Percentiles rank a stretch among this genome's conserved stretches.
These are phyloP conservation scores for Mortierella sp. DNA, from an alignment of 371 early-diverging fungal genomes.

Conservation along the genomic window DNA sequence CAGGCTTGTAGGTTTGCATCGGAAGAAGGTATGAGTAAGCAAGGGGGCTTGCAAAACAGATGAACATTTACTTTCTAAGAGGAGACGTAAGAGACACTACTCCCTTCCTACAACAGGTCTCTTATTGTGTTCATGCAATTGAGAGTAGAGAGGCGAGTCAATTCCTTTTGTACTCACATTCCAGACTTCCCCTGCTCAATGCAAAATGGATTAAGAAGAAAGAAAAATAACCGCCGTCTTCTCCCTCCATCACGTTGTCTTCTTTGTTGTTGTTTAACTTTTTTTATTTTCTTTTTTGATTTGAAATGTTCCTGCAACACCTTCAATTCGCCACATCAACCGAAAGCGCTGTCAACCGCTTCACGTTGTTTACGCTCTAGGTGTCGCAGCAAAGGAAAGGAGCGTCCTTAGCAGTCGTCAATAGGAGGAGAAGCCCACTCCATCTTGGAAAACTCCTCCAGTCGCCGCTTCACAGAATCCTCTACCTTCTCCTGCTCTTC, in stretches of 20 bases:
- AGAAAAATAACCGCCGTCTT: neutral
- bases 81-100: neutral
- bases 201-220: neutral
- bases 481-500: slow-evolving; percentile 19
- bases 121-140: neutral
- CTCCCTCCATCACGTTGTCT: neutral
- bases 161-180: neutral
- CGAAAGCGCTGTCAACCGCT: neutral
- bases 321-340: slow-evolving; percentile 3
- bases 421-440: slow-evolving; percentile 53
- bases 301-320: neutral
- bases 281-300: neutral
- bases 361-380: too few species aligned
- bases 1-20: neutral
- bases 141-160: neutral
- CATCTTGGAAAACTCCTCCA: slow-evolving; percentile 41
- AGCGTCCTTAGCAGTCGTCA: slow-evolving; percentile 27
- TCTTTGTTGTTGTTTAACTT: neutral
- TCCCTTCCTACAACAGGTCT: neutral
- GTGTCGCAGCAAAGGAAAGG: too few species aligned
- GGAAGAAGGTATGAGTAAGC: neutral
- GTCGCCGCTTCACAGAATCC: slow-evolving; percentile 15
- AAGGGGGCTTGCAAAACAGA: neutral
- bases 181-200: neutral
- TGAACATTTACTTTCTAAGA: neutral